Evolutionary conservation across 805 yeast species (phyloP), one percentile per base, ranked within the genome.

Genomic region (Candida maris): DNA sequence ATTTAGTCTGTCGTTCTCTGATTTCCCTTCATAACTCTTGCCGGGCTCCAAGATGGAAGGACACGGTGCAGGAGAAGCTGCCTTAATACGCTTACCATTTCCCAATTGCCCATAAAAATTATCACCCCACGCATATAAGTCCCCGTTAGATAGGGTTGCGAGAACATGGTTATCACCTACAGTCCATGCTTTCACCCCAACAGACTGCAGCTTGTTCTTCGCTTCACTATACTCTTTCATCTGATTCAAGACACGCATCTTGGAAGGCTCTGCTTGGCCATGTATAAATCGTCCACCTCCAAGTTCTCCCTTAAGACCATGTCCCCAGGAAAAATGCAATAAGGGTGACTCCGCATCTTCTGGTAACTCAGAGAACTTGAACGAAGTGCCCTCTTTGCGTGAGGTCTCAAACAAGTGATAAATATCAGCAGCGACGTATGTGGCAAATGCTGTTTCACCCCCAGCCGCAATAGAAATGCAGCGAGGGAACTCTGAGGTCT

Each of bases 61-160:
- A 20, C 79, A 54, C 6, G 62, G 55, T 1, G 58, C 35, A 1
- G 93, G 91, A 42, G 63, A 64, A 19, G 79, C 65, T 14, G 70
- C 57, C 54, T 82, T 81, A 41, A 73, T 71, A 27, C 72, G 67
- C 51, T 82, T 83, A 19, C 96, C 95, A 52, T 79, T 85, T 9
- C 95, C 96, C 29, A 85, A 68, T 62, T 91, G 96, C 17, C 91
- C 95, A 48, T 46, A 67, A 51, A 79, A 83, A 59, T 89, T 91
- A 29, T 78, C 81, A 17, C 98, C 98, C 87, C 95, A 87, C 4
- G 65, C 73, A 25, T 81, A 56, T 15, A 87, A 81, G 51, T 82
- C 87, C 15, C 72, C 72, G 42, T 81, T 81, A 27, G 67, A 59
- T 38, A 84, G 61, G 7, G 77, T 75, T 8, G 81, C 73, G 30